phyloP scores from a whole-genome alignment of 306 rosid species.

The Styphnolobium japonicum region DNA sequence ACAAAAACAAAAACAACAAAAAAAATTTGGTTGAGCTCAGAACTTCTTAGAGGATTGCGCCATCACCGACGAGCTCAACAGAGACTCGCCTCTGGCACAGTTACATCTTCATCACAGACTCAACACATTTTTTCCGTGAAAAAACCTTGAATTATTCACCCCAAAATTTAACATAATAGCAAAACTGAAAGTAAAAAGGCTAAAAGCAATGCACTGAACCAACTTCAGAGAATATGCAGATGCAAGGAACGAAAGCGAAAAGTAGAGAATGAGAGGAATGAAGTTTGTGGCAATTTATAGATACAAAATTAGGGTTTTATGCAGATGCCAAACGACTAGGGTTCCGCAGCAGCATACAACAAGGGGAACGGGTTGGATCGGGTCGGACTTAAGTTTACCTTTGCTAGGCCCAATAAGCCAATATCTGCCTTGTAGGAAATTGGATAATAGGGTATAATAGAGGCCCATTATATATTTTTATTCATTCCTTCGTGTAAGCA shows the following conservation, averaged over 20 bases:
- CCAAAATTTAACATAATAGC: background rate
- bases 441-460: too few species aligned
- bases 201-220: background rate
- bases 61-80: conserved; percentile 52
- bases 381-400: background rate
- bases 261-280: rapidly evolving
- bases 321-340: background rate
- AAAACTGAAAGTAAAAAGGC: too few species aligned
- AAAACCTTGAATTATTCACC: conserved; percentile 39
- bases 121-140: conserved; percentile 31
- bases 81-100: conserved; percentile 57
- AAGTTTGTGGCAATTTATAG: conserved; percentile 24
- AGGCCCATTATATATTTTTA: background rate
- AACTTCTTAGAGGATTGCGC: conserved; percentile 99
- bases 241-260: too few species aligned
- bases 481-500: too few species aligned
- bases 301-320: conserved; percentile 33
- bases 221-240: background rate
- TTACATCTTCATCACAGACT: conserved; percentile 57
- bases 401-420: background rate
- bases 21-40: conserved; percentile 50
- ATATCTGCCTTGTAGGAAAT: background rate
- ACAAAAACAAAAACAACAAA: background rate
- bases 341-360: background rate
- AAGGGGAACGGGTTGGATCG: background rate